Evolutionary conservation across 192 early-diverging fungal genomes (phyloP), one percentile per base, ranked within the genome.

Genomic region (Backusella tarrabulga): DNA sequence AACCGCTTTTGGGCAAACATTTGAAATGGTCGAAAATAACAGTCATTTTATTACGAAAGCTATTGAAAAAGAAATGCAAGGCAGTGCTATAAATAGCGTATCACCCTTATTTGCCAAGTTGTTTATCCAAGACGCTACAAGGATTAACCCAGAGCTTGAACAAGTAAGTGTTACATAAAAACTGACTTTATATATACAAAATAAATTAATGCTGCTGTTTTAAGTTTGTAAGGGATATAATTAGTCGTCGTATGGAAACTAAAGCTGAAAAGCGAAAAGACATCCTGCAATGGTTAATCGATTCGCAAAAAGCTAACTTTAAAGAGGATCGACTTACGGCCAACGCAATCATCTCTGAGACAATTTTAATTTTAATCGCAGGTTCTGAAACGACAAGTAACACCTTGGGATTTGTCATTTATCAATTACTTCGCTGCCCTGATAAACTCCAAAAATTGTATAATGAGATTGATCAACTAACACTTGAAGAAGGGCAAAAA

Each of bases 331-430:
- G 78, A 34, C 9, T 54, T 14, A 44, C 42, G 11, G 42, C 50
- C 12, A 34, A 54, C 11, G 56, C 73, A n/a, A 81, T 81, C 52
- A 75, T 78, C 50, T 60, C 71, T 15, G 80, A 81, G 70, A 77
- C 72, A 0, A 32, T 67, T 12, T 68, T 81, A 15, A 75, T 78
- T 35, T 50, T 81, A 14, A 75, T 73, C 38, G 80, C 75, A 4
- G 78, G 85, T 17, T 82, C 80, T 23, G 86, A 87, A 34, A 87
- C 86, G n/a, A 81, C 86, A 0, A 79, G 80, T 34, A 87, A 85
- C 67, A 75, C 83, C 26, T 60, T 84, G 12, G 85, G 80, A 4
- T 87, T 87, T 77, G 75, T 80, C 67, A 79, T 83, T 50, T 78
- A 83, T 19, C 77, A 85, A 70, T 70, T 87, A 6, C 77, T 83